phyloP scores from a whole-genome alignment of 2,329 filamentous ascomycete genomes.

The Diaporthe caulivora region DNA sequence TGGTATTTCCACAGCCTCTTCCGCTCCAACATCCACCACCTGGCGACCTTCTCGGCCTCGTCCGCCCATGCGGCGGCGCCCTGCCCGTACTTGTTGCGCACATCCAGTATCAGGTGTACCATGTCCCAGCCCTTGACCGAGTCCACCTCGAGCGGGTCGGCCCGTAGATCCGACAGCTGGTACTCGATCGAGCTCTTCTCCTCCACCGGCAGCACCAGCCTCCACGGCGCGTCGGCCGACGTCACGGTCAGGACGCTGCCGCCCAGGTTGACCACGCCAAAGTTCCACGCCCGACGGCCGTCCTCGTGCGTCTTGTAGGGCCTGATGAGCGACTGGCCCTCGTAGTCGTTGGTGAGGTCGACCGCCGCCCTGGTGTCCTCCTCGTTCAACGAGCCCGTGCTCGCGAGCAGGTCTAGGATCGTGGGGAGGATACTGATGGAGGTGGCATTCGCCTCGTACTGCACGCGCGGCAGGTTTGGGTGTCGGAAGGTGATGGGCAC shows the following conservation, averaged over 20 bases:
- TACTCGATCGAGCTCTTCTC: constrained; percentile 39
- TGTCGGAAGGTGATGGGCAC: constrained; percentile 59
- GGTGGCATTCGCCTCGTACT: constrained; percentile 54
- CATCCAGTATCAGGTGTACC: constrained; percentile 35
- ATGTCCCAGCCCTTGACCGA: constrained; percentile 26
- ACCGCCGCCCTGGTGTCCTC: constrained; percentile 49
- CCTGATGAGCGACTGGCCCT: constrained; percentile 60
- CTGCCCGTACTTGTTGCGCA: constrained; percentile 31
- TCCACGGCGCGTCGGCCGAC: constrained; percentile 39
- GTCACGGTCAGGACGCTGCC: constrained; percentile 42
- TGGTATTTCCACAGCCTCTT: constrained; percentile 28
- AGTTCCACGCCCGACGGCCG: constrained; percentile 57
- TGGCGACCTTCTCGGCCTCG: constrained; percentile 42
- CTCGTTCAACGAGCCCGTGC: constrained; percentile 53
- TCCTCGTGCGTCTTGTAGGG: constrained; percentile 51
- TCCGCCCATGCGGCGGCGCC: constrained; percentile 41
- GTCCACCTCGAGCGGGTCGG: constrained; percentile 17
- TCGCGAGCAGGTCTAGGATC: constrained; percentile 57
- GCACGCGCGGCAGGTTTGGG: constrained; percentile 55
- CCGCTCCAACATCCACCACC: constrained; percentile 42
- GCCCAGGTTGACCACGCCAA: constrained; percentile 64
- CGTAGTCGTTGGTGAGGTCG: constrained; percentile 57
- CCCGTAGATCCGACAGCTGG: constrained; percentile 39
- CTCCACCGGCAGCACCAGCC: constrained; percentile 42
- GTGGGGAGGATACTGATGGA: constrained; percentile 59